A percentile compares a stretch with the other conserved stretches of the same genome.
Evolutionary conservation across 2,329 filamentous ascomycete genomes (phyloP).

Genomic region (Pseudogymnoascus sp.): DNA sequence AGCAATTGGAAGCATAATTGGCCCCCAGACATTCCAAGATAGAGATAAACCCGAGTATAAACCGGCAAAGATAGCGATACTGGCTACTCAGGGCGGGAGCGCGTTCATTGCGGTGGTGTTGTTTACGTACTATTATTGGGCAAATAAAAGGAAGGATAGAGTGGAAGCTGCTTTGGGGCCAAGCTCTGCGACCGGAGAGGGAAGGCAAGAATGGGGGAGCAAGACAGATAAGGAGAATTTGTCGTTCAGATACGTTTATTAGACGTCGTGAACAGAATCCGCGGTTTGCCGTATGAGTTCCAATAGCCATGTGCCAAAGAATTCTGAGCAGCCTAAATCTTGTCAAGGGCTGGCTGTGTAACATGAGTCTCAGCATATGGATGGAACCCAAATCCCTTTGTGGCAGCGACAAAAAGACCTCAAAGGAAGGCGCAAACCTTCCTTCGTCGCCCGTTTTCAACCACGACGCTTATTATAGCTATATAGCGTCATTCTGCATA

Average conservation of each 20-base stretch:
- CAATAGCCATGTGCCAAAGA: neutral
- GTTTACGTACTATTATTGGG: constrained; percentile 20
- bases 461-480: neutral
- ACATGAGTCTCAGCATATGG: neutral
- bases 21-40: constrained; percentile 46
- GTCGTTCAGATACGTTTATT: constrained; percentile 23
- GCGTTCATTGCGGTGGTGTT: constrained; percentile 21
- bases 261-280: neutral
- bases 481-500: neutral
- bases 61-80: constrained; percentile 47
- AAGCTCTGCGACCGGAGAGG: constrained; percentile 18
- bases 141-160: constrained; percentile 23
- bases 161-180: constrained; percentile 21
- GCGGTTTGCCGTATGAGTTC: neutral
- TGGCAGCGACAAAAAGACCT: neutral
- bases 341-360: neutral
- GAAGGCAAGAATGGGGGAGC: constrained; percentile 24
- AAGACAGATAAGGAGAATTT: constrained; percentile 27
- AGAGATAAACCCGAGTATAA: constrained; percentile 45
- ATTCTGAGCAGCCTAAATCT: neutral
- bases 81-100: constrained; percentile 28
- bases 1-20: constrained; percentile 48
- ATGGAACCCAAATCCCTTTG: neutral
- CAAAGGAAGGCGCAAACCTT: neutral
- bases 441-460: neutral